Evolutionary conservation across 2,329 filamentous ascomycete species (phyloP).

Genomic region (Cytospora mali): DNA sequence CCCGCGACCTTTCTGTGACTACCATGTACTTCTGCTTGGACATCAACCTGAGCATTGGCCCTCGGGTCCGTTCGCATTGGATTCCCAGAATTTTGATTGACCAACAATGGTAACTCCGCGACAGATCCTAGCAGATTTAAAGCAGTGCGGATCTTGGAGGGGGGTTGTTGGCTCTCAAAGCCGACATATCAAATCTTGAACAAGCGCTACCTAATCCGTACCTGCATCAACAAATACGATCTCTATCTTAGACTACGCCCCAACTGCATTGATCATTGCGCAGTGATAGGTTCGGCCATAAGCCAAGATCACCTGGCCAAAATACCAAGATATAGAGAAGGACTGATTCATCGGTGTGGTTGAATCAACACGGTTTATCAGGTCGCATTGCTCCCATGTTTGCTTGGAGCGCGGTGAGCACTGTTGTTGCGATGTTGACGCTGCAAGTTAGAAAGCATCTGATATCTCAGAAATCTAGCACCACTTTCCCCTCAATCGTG

Average conservation of each 20-base stretch:
- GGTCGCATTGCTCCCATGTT: not conserved
- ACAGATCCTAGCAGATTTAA: not conserved
- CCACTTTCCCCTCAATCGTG: constrained; percentile 25
- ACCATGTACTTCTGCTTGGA: not conserved
- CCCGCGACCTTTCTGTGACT: not conserved
- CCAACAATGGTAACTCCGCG: not conserved
- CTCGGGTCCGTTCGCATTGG: not conserved
- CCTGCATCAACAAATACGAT: constrained; percentile 3
- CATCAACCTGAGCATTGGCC: not conserved
- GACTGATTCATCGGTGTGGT: constrained; percentile 15
- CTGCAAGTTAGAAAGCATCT: constrained; percentile 22
- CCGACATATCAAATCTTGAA: not conserved
- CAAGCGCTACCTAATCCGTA: not conserved
- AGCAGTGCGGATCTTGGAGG: not conserved
- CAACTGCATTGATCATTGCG: constrained; percentile 1
- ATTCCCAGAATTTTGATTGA: not conserved
- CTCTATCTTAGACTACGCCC: constrained; percentile 12
- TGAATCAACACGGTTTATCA: not conserved
- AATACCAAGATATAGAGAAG: not conserved
- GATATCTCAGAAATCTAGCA: constrained; percentile 22
- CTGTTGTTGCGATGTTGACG: constrained; percentile 1
- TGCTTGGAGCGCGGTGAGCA: not conserved
- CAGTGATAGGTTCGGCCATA: constrained; percentile 17
- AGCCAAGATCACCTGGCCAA: constrained; percentile 16
- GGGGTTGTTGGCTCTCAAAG: not conserved